These are phyloP conservation scores for Rubus parviflorus DNA, from an alignment of 306 rosid species.

Conservation along the genomic window DNA sequence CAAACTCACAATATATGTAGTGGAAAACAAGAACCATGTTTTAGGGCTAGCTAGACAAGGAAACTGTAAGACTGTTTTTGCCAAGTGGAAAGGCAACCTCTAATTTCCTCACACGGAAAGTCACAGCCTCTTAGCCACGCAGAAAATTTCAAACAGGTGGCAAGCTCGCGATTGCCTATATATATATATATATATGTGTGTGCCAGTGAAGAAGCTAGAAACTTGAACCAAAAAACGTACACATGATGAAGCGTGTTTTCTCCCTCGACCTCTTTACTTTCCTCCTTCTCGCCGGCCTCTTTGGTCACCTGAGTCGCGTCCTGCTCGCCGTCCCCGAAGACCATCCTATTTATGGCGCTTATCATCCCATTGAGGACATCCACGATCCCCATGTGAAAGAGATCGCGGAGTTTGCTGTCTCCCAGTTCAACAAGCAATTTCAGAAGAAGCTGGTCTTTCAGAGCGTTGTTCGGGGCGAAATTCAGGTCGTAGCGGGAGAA, in stretches of 20 bases:
- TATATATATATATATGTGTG: neutral
- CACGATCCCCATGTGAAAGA: neutral
- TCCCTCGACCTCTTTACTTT: neutral
- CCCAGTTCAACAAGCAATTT: slow-evolving; percentile 7
- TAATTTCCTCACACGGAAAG: neutral
- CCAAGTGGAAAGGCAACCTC: neutral
- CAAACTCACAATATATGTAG: too few relatives aligned
- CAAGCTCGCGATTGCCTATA: neutral
- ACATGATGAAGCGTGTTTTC: neutral
- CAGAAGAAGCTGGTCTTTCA: neutral
- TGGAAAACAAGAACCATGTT: too few relatives aligned
- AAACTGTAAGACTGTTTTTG: neutral
- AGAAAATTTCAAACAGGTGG: neutral
- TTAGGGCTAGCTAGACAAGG: neutral
- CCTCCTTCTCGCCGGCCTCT: neutral
- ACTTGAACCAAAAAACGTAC: neutral
- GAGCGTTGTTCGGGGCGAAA: slow-evolving; percentile 11
- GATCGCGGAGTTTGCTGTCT: slow-evolving; percentile 12
- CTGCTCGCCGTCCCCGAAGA: neutral
- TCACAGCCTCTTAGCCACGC: neutral
- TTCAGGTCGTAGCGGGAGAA: neutral
- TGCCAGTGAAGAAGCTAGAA: neutral
- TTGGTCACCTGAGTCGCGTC: neutral
- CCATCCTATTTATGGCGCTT: neutral
- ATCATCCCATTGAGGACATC: neutral